Evolutionary conservation across 805 yeast species (phyloP).

Genomic region (Saturnispora sekii): DNA sequence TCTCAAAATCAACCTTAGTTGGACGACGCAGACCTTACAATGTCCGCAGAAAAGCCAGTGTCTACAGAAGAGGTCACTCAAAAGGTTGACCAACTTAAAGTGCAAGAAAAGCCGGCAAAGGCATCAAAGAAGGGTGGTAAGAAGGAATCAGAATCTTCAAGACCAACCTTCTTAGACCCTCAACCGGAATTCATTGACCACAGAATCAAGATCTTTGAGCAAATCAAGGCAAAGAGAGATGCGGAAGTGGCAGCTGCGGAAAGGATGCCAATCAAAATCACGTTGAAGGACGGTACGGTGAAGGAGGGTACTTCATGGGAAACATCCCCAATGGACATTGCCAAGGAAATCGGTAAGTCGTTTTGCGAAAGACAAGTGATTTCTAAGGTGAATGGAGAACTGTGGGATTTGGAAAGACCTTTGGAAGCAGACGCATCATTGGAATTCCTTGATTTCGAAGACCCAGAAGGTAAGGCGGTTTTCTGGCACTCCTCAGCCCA

Average conservation of each 20-base stretch:
- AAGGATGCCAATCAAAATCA: conserved; percentile 55
- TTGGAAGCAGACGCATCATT: conserved; percentile 61
- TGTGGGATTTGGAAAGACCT: conserved; percentile 96
- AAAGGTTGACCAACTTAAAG: conserved; percentile 37
- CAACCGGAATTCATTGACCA: conserved; percentile 77
- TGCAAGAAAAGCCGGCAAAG: conserved; percentile 18
- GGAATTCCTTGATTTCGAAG: conserved; percentile 83
- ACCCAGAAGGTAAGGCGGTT: conserved; percentile 90
- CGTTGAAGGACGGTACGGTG: conserved; percentile 77
- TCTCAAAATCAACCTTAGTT: not conserved
- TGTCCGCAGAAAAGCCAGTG: not conserved
- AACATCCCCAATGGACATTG: conserved; percentile 82
- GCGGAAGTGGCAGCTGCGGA: conserved; percentile 56
- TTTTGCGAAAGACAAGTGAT: conserved; percentile 85
- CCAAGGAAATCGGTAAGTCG: conserved; percentile 74
- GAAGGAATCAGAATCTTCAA: conserved; percentile 21
- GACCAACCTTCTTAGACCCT: conserved; percentile 50
- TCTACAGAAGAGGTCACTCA: conserved; percentile 35
- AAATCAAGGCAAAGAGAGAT: conserved; percentile 69
- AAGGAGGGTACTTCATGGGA: conserved; percentile 80
- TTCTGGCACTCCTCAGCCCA: conserved; percentile 99
- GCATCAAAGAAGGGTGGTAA: conserved; percentile 24
- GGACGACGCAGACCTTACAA: no score
- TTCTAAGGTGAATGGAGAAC: conserved; percentile 77
- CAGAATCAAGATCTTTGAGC: conserved; percentile 70